Evolutionary conservation across 2,329 filamentous ascomycete species (phyloP).

Genomic region (Ophiostoma australiae): DNA sequence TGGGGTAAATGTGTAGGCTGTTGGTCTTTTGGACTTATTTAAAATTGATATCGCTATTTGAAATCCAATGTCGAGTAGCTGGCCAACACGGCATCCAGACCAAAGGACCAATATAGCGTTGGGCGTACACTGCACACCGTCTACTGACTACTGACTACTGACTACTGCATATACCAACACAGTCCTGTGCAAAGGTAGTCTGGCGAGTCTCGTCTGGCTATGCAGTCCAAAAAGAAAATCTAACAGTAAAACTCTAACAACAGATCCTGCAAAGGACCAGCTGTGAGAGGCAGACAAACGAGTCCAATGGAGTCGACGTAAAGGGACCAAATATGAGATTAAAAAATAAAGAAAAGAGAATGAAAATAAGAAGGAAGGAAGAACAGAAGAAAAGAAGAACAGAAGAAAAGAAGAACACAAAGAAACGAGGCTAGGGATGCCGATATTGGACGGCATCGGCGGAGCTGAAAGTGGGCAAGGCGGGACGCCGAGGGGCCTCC

Average conservation of each 20-base stretch:
- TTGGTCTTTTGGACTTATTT: not conserved
- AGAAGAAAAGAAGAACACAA: not conserved
- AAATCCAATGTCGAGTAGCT: too few species aligned
- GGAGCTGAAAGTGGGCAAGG: not conserved
- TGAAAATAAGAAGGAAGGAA: not conserved
- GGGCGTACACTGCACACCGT: not conserved
- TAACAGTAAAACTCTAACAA: not conserved
- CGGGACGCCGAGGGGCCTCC: slow-evolving; percentile 12
- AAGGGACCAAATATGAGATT: not conserved
- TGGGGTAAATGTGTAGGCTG: not conserved
- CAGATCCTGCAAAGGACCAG: not conserved
- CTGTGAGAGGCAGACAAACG: not conserved
- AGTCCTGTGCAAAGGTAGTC: not conserved
- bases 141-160: too few species aligned
- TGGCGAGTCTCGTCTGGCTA: not conserved
- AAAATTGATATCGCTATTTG: too few species aligned
- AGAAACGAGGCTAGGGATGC: not conserved
- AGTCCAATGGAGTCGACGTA: too few species aligned
- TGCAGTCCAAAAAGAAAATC: too few species aligned
- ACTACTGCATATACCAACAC: slow-evolving; percentile 5
- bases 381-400: not conserved
- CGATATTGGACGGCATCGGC: not conserved
- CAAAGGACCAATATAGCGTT: not conserved
- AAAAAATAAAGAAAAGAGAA: not conserved
- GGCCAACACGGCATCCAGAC: too few species aligned